Percentiles rank a stretch among this genome's conserved stretches.
phyloP scores from a whole-genome alignment of 805 yeast genomes.

The Ogataea glucozyma region DNA sequence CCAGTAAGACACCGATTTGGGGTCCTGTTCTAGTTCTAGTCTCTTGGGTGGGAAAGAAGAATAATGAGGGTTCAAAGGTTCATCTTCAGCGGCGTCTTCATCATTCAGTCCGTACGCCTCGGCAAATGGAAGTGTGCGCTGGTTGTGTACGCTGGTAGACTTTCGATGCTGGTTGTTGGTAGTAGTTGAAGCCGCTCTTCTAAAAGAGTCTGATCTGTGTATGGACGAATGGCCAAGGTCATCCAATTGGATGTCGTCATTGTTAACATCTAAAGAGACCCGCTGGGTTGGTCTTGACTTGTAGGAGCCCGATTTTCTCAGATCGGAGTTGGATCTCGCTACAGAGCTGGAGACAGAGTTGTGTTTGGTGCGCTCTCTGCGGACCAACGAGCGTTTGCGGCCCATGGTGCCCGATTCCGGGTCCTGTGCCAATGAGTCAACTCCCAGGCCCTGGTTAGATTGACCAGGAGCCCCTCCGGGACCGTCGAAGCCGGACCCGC shows the following conservation, averaged over 20 bases:
- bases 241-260: slow-evolving; percentile 3
- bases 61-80: slow-evolving; percentile 28
- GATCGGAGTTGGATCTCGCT: slow-evolving; percentile 7
- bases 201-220: slow-evolving; percentile 2
- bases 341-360: slow-evolving; percentile 4
- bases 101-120: slow-evolving; percentile 25
- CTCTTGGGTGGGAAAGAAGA: slow-evolving; percentile 27
- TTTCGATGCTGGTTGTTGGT: too few relatives aligned
- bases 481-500: slow-evolving; percentile 4
- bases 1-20: slow-evolving; percentile 55
- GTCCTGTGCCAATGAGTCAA: slow-evolving; percentile 19
- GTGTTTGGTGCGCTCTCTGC: slow-evolving; percentile 67
- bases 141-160: slow-evolving; percentile 1
- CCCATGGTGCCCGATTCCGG: slow-evolving; percentile 38
- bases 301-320: slow-evolving; percentile 5
- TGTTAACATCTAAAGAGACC: background rate
- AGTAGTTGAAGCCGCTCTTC: background rate
- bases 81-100: slow-evolving; percentile 26
- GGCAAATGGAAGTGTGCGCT: slow-evolving; percentile 10
- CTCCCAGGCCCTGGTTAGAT: slow-evolving; percentile 2
- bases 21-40: slow-evolving; percentile 24
- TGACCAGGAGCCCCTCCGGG: background rate
- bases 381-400: slow-evolving; percentile 70
- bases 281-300: slow-evolving; percentile 2
- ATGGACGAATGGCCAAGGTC: slow-evolving; percentile 1